A percentile compares a stretch with the other conserved stretches of the same genome.
Conservation (phyloP, 768 basidiomycete species). For the Pulveroboletus sp. region DNA sequence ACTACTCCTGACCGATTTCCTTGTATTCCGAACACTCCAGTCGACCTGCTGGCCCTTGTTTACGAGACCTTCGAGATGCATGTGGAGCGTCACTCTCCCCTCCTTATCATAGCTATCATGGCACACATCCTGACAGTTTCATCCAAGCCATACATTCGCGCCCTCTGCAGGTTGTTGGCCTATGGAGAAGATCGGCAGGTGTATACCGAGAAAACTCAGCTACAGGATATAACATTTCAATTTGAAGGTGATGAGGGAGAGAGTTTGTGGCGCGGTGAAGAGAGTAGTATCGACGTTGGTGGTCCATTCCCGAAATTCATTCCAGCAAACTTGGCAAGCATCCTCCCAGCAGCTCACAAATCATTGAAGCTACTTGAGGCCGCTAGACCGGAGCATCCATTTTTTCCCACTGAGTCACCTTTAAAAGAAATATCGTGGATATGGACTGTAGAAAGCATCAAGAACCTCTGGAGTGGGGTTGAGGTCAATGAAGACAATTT, state of each 20-base stretch:
- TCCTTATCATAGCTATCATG: slow-evolving; percentile 46
- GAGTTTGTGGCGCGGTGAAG: slow-evolving; percentile 37
- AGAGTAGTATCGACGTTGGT: slow-evolving; percentile 36
- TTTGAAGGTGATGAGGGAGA: slow-evolving; percentile 32
- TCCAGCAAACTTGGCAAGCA: slow-evolving; percentile 42
- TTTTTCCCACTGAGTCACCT: slow-evolving; percentile 38
- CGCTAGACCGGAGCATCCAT: slow-evolving; percentile 60
- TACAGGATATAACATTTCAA: slow-evolving; percentile 13
- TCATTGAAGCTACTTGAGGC: slow-evolving; percentile 61
- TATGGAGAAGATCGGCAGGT: slow-evolving; percentile 33
- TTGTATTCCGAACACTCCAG: slow-evolving; percentile 40
- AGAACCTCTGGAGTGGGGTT: slow-evolving; percentile 6
- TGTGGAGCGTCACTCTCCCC: slow-evolving; percentile 49
- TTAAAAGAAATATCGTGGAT: slow-evolving; percentile 43
- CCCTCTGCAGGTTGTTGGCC: slow-evolving; percentile 58
- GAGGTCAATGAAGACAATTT: background rate
- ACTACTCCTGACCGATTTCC: slow-evolving; percentile 37
- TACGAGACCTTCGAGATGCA: slow-evolving; percentile 54
- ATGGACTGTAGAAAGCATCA: slow-evolving; percentile 32
- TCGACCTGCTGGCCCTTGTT: slow-evolving; percentile 53
- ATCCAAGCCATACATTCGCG: slow-evolving; percentile 58
- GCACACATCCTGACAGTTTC: slow-evolving; percentile 64
- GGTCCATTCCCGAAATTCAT: slow-evolving; percentile 63
- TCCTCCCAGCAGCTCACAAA: slow-evolving; percentile 60
- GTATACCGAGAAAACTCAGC: slow-evolving; percentile 17